Percentiles rank a stretch among this genome's conserved stretches.
Evolutionary conservation across 495 filamentous ascomycete species (phyloP).

Genomic region (Aspergillus cavernicola): DNA sequence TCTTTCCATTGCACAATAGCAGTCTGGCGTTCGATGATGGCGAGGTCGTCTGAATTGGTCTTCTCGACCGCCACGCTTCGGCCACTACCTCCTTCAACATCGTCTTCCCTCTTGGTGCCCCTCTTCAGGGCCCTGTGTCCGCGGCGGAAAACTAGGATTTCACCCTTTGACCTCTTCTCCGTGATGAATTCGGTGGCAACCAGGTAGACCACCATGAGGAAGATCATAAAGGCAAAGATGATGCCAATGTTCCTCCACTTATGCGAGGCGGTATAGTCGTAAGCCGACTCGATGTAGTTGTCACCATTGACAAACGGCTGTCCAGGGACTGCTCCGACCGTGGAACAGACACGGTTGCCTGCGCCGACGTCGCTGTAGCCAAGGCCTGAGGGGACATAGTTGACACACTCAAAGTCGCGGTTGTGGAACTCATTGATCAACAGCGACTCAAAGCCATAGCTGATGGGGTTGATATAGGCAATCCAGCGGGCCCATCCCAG

Average conservation of each 20-base stretch:
- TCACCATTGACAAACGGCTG: slow-evolving; percentile 43
- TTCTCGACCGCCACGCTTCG: neutral
- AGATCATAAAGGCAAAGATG: slow-evolving; percentile 59
- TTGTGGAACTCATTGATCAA: slow-evolving; percentile 60
- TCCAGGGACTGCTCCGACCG: slow-evolving; percentile 52
- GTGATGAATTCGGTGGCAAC: slow-evolving; percentile 44
- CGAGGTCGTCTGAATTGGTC: slow-evolving; percentile 32
- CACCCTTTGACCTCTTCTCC: slow-evolving; percentile 45
- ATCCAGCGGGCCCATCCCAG: slow-evolving; percentile 54
- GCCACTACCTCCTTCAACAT: slow-evolving; percentile 33
- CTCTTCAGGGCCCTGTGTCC: slow-evolving; percentile 21
- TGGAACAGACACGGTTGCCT: slow-evolving; percentile 41
- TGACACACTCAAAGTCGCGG: slow-evolving; percentile 49
- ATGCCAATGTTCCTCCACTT: slow-evolving; percentile 71
- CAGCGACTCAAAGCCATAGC: slow-evolving; percentile 46
- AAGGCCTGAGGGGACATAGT: slow-evolving; percentile 40
- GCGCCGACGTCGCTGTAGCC: slow-evolving; percentile 17
- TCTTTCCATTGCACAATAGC: slow-evolving; percentile 78
- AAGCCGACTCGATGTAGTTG: slow-evolving; percentile 42
- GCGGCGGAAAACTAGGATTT: slow-evolving; percentile 50
- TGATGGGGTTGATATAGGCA: slow-evolving; percentile 48
- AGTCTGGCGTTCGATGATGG: slow-evolving; percentile 52
- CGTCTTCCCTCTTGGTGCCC: slow-evolving; percentile 26
- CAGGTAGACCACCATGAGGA: slow-evolving; percentile 51
- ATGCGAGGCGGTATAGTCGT: slow-evolving; percentile 56